phyloP scores from a whole-genome alignment of 2,329 filamentous ascomycete genomes.

The Colletotrichum sp. region DNA sequence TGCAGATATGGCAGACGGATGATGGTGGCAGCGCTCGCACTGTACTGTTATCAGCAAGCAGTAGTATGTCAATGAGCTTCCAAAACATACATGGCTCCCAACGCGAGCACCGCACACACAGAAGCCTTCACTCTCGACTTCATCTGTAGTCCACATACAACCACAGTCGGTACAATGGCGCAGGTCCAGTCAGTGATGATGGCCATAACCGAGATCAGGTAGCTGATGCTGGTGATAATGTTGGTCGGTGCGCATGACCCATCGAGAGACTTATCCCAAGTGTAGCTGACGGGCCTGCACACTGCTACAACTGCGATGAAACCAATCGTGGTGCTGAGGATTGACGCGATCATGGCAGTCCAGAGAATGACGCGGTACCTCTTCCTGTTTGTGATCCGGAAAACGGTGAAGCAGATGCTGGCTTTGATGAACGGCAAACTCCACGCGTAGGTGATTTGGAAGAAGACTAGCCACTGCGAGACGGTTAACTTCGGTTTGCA shows the following conservation, averaged over 20 bases:
- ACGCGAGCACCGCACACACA: fast-evolving
- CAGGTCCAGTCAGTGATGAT: background rate
- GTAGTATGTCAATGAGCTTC: fast-evolving
- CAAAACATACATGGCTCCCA: background rate
- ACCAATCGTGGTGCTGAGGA: background rate
- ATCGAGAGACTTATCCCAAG: background rate
- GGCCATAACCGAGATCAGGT: background rate
- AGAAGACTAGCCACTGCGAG: background rate
- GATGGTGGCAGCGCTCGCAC: background rate
- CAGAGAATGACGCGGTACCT: background rate
- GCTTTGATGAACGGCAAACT: background rate
- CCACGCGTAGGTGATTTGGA: background rate
- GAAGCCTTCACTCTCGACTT: background rate
- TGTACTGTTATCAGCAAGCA: background rate
- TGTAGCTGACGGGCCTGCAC: background rate
- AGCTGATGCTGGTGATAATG: background rate
- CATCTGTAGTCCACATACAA: background rate
- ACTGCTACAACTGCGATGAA: background rate
- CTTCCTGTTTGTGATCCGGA: background rate
- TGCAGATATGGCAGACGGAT: background rate
- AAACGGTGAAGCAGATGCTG: background rate
- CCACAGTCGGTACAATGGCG: background rate
- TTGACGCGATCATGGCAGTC: background rate
- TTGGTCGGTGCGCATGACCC: background rate
- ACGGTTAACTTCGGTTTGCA: background rate